Evolutionary conservation across 192 early-diverging fungal species (phyloP), one percentile per base, ranked within the genome.

Genomic region (Entomortierella parvispora): DNA sequence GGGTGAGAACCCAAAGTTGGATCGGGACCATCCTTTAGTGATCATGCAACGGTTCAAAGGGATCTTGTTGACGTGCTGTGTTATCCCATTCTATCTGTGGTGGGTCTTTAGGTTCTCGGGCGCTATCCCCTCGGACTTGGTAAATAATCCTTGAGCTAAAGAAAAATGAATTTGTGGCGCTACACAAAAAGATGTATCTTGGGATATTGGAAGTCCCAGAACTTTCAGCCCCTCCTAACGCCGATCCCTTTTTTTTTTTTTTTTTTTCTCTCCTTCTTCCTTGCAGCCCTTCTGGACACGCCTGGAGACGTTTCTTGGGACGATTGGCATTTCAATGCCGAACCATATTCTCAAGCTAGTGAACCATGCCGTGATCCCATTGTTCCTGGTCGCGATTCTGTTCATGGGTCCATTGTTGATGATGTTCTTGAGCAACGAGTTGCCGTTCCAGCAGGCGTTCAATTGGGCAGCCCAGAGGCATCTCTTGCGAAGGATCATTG

Each of bases 321-420:
- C 11, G 17, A 80, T 14, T 15, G 82, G 83, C 28, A 55, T 86
- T 12, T 68, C 59, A 10, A 23, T 82, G 4, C 82, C 81, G 15
- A 23, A 47, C 2, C 44, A 42, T 23, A 25, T 59, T 17, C 22
- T 84, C 28, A 53, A 71, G 26, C 23, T 86, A 6, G 29, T 78
- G 1, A 71, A 62, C 28, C 51, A 75, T 34, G 37, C 63, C 10
- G 58, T 68, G 9, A 17, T 75, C 14, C 86, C 89, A 0, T 32
- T 90, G 9, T 2, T 83, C 10, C 53, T 91, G 29, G 79, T 85
- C 7, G 65, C 58, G 20, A 37, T 78, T 47, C 51, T 93, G 29
- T 93, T 90, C 62, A 59, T 88, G 49, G 91, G 92, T 1, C 90
- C 90, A n/a, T 44, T 90, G 14, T 51, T 69, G 18, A 59, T 85